Conservation (phyloP, 257 asterid species). For the Plantago major region DNA sequence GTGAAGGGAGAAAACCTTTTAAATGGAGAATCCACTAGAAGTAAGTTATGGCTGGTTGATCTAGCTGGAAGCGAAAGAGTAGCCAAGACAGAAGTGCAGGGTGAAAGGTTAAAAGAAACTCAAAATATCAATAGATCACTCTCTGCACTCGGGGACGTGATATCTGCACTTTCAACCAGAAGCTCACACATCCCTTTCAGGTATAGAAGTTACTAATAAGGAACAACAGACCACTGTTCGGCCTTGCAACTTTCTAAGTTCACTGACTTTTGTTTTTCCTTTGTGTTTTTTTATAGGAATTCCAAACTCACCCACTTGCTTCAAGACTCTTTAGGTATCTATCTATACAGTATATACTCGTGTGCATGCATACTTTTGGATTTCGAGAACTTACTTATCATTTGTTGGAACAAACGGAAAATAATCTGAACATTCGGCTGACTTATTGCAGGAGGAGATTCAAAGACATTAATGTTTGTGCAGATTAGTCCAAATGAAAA, state of each 20-base stretch:
- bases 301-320: slow-evolving; percentile 98
- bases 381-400: not conserved
- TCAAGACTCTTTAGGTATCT: slow-evolving; percentile 90
- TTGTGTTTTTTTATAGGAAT: slow-evolving; percentile 49
- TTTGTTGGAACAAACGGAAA: too few species aligned
- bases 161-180: slow-evolving; percentile 84
- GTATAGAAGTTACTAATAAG: slow-evolving; percentile 24
- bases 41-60: slow-evolving; percentile 95
- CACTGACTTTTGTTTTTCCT: not conserved
- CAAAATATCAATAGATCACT: slow-evolving; percentile 91
- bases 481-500: slow-evolving; percentile 94
- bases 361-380: slow-evolving; percentile 2
- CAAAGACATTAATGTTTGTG: slow-evolving; percentile 92
- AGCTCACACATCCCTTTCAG: slow-evolving; percentile 91
- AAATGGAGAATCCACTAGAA: slow-evolving; percentile 81
- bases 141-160: slow-evolving; percentile 96
- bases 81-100: slow-evolving; percentile 91
- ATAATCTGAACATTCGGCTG: not conserved
- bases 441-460: slow-evolving; percentile 73
- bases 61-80: slow-evolving; percentile 94
- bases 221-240: not conserved
- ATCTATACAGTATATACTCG: not conserved
- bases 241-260: slow-evolving; percentile 12
- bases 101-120: slow-evolving; percentile 86
- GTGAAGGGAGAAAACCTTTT: slow-evolving; percentile 83